Evolutionary conservation across 208 protist genomes (phyloP).

Genomic region (Crithidia brevicula): DNA sequence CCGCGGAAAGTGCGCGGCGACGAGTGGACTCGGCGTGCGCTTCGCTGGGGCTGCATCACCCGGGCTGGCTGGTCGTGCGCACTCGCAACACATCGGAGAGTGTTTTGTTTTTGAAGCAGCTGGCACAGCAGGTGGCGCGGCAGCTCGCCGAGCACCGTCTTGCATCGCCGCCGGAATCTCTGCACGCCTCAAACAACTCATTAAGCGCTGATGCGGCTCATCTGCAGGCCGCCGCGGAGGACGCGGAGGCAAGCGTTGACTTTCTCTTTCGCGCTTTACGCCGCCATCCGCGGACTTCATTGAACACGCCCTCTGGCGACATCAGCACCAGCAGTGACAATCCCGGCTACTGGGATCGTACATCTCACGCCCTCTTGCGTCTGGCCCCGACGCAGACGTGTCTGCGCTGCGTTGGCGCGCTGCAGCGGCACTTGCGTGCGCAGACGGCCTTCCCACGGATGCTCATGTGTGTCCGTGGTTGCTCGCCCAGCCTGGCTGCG

Average conservation of each 20-base stretch:
- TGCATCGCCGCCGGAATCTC: too few relatives aligned
- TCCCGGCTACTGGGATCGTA: too few relatives aligned
- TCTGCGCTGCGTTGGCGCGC: slow-evolving; percentile 23
- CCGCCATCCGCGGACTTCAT: background rate
- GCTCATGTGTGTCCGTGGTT: slow-evolving; percentile 79
- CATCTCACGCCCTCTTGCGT: slow-evolving; percentile 1
- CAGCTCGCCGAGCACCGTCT: slow-evolving; percentile 23
- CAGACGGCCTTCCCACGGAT: slow-evolving; percentile 75
- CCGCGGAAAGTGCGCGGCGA: slow-evolving; percentile 19
- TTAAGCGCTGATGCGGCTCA: too few relatives aligned
- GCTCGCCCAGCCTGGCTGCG: slow-evolving; percentile 53
- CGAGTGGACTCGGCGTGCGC: slow-evolving; percentile 54
- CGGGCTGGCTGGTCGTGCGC: slow-evolving; percentile 45
- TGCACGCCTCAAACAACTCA: too few relatives aligned
- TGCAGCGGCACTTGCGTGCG: slow-evolving; percentile 49
- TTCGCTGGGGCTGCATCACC: slow-evolving; percentile 31
- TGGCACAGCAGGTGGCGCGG: slow-evolving; percentile 24
- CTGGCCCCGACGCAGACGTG: slow-evolving; percentile 25
- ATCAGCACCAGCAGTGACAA: background rate
- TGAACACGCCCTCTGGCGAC: background rate
- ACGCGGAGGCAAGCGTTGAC: background rate
- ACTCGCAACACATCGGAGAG: slow-evolving; percentile 57
- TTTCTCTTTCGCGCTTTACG: background rate
- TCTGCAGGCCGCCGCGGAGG: too few relatives aligned
- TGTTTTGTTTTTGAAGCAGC: slow-evolving; percentile 41